A percentile compares a stretch with the other conserved stretches of the same genome.
Evolutionary conservation across 148 eudicot species (phyloP).

Genomic region (Limonium bicolor): DNA sequence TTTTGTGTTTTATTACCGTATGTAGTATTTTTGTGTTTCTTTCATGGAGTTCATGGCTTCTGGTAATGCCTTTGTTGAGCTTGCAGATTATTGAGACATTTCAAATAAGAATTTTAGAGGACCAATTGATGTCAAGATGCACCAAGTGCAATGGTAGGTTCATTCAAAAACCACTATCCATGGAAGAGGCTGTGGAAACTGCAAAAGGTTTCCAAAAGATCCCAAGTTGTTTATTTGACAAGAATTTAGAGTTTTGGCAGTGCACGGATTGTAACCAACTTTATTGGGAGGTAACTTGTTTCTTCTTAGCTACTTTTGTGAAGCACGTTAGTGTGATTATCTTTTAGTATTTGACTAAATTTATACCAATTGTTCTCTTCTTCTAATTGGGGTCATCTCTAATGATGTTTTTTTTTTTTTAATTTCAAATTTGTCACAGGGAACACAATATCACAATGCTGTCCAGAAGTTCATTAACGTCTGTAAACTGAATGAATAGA

Average conservation of each 20-base stretch:
- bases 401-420: not conserved
- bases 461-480: conserved; percentile 72
- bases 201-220: conserved; percentile 78
- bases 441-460: conserved; percentile 87
- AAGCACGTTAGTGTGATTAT: not conserved
- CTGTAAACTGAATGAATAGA: conserved; percentile 39
- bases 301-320: not conserved
- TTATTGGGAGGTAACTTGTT: conserved; percentile 77
- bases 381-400: too few species aligned
- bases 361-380: too few species aligned
- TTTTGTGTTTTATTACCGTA: too few species aligned
- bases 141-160: conserved; percentile 89
- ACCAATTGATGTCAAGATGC: conserved; percentile 88
- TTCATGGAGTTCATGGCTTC: too few species aligned
- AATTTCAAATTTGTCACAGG: conserved; percentile 34
- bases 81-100: conserved; percentile 78
- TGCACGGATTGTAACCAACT: conserved; percentile 92
- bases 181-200: conserved; percentile 86
- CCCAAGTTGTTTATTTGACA: conserved; percentile 79
- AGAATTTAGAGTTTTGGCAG: conserved; percentile 85
- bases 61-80: too few species aligned
- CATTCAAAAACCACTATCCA: conserved; percentile 75
- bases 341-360: not conserved
- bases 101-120: conserved; percentile 59
- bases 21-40: too few species aligned